Percentiles rank a stretch among this genome's conserved stretches.
Evolutionary conservation across 2,329 filamentous ascomycete species (phyloP).

Genomic region (Ophiobolus disseminans): DNA sequence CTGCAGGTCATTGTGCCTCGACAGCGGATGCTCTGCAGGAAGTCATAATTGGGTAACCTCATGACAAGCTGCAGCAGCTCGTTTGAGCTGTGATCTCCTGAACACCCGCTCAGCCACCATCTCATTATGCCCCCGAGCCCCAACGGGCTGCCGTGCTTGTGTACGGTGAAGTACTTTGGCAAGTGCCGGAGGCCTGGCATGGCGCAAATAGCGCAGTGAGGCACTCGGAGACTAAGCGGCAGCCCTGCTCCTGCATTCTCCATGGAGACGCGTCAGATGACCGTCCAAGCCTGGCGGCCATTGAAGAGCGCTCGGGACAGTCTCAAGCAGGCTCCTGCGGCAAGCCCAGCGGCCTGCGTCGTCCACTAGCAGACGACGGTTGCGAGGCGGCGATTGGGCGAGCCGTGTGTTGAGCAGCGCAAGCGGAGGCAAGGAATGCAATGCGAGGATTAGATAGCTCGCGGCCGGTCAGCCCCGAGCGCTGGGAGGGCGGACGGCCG

Average conservation of each 20-base stretch:
- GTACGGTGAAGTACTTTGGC: constrained; percentile 37
- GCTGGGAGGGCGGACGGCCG: constrained; percentile 32
- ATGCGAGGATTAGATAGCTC: constrained; percentile 32
- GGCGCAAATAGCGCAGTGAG: constrained; percentile 31
- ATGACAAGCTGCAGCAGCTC: constrained; percentile 31
- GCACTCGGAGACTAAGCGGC: constrained; percentile 32
- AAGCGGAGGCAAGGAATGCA: constrained; percentile 44
- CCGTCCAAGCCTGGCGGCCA: constrained; percentile 27
- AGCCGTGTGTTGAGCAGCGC: constrained; percentile 19
- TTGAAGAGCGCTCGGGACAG: constrained; percentile 25
- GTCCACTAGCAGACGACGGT: constrained; percentile 18
- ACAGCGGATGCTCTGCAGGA: constrained; percentile 41
- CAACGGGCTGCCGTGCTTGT: constrained; percentile 47
- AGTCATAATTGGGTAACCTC: constrained; percentile 41
- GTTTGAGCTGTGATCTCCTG: constrained; percentile 33
- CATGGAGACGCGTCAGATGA: constrained; percentile 44
- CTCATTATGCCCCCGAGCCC: constrained; percentile 36
- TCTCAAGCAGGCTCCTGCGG: constrained; percentile 38
- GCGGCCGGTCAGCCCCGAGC: constrained; percentile 35
- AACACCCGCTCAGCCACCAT: constrained; percentile 45
- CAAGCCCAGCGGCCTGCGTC: constrained; percentile 26
- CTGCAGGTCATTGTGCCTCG: constrained; percentile 43
- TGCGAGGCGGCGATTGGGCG: constrained; percentile 25
- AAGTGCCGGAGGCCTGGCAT: constrained; percentile 31
- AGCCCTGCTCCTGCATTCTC: constrained; percentile 35